Evolutionary conservation across 345 rosid genomes (phyloP).

Genomic region (Salix brachista): DNA sequence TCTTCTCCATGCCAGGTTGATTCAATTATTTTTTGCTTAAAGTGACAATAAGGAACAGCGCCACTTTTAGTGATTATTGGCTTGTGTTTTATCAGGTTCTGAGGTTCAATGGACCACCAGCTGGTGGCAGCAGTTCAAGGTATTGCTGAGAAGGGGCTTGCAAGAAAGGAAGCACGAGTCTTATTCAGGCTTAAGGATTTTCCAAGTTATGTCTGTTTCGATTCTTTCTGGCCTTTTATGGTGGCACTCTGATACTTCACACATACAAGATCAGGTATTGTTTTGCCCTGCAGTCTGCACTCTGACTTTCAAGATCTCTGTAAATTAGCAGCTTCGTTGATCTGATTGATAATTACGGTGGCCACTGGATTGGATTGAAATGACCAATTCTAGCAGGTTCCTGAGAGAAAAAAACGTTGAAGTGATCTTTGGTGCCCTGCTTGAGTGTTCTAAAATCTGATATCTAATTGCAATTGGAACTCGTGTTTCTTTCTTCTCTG

Average conservation of each 20-base stretch:
- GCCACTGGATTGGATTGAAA: background rate
- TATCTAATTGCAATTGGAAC: background rate
- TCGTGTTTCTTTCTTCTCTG: background rate
- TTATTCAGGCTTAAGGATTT: constrained; percentile 69
- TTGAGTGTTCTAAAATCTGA: background rate
- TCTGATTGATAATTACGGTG: background rate
- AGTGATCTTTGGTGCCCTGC: background rate
- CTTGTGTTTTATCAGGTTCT: constrained; percentile 23
- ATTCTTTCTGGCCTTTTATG: constrained; percentile 79
- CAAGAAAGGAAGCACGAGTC: constrained; percentile 84
- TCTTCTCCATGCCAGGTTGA: background rate
- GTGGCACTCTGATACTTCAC: constrained; percentile 73
- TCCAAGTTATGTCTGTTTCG: constrained; percentile 81
- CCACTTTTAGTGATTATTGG: constrained; percentile 4
- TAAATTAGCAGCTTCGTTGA: background rate
- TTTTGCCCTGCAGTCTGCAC: background rate
- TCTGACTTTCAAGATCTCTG: background rate
- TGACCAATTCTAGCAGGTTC: background rate
- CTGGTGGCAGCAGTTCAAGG: constrained; percentile 83
- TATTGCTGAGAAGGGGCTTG: constrained; percentile 64
- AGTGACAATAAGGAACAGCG: background rate
- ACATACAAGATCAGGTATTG: constrained; percentile 83
- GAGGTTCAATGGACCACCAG: constrained; percentile 65
- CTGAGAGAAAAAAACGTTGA: background rate
- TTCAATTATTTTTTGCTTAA: background rate